phyloP scores from a whole-genome alignment of 352 stramenopile species.

The Pythium folliculosum region DNA sequence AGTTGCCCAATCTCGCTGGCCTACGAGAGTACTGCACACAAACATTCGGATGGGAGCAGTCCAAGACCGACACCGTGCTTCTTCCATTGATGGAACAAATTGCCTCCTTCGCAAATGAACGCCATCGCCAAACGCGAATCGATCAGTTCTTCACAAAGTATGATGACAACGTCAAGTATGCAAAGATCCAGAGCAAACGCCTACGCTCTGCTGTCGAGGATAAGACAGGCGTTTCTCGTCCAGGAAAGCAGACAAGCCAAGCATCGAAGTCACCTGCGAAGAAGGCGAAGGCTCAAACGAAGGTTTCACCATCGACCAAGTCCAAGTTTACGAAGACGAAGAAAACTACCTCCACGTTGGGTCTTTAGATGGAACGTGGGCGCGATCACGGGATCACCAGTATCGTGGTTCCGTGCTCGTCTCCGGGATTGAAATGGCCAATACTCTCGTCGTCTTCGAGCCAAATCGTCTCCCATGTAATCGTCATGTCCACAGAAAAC shows the following conservation, averaged over 20 bases:
- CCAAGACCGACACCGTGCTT: constrained; percentile 89
- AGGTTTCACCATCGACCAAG: constrained; percentile 9
- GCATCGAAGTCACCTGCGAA: constrained; percentile 10
- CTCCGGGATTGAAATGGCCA: background rate
- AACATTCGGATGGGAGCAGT: constrained; percentile 92
- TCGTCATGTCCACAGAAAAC: constrained; percentile 14
- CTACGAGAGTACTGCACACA: constrained; percentile 88
- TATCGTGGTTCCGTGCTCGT: constrained; percentile 1
- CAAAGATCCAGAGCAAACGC: constrained; percentile 89
- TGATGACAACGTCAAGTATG: constrained; percentile 95
- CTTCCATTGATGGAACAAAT: constrained; percentile 86
- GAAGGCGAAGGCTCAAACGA: background rate
- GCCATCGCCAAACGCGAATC: constrained; percentile 88
- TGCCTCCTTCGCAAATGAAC: constrained; percentile 32
- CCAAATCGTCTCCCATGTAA: constrained; percentile 23
- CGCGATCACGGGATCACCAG: background rate
- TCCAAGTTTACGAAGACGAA: constrained; percentile 30
- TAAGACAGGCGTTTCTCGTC: constrained; percentile 24
- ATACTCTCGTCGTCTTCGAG: constrained; percentile 5
- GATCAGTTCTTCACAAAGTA: constrained; percentile 97
- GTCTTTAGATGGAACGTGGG: constrained; percentile 13
- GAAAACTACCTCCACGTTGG: constrained; percentile 33
- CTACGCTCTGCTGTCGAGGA: constrained; percentile 78
- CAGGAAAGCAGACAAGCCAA: background rate
- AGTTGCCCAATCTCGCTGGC: constrained; percentile 83